These are phyloP conservation scores for sunflower (Helianthus annuus) DNA, from an alignment of 129 eudicot species.

Conservation along the genomic window DNA sequence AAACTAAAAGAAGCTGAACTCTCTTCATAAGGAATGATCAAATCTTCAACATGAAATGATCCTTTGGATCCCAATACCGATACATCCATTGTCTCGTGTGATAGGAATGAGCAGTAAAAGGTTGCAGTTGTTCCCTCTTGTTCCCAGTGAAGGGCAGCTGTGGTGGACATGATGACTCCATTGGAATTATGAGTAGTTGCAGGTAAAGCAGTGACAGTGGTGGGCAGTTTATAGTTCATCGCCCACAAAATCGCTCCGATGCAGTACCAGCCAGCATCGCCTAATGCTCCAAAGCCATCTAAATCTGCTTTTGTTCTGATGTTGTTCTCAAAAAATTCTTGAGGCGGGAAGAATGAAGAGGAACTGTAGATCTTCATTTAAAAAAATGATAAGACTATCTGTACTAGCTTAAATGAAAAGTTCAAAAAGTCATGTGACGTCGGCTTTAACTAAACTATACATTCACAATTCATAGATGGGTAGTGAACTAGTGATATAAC, in stretches of 20 bases:
- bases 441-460: too few species aligned
- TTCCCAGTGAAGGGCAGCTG: conserved; percentile 67
- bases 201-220: conserved; percentile 62
- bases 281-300: conserved; percentile 80
- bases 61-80: conserved; percentile 62
- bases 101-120: conserved; percentile 67
- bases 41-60: conserved; percentile 58
- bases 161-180: conserved; percentile 67
- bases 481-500: too few species aligned
- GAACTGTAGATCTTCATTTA: conserved; percentile 60
- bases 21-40: conserved; percentile 75
- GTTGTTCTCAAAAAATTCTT: conserved; percentile 49
- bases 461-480: too few species aligned
- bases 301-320: conserved; percentile 73
- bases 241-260: conserved; percentile 81
- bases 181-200: conserved; percentile 44
- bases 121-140: conserved; percentile 56
- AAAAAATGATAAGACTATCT: background rate
- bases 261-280: conserved; percentile 95
- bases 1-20: conserved; percentile 50
- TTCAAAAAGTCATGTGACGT: too few species aligned
- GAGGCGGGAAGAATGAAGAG: conserved; percentile 46
- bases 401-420: too few species aligned
- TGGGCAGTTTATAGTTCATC: conserved; percentile 68
- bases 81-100: conserved; percentile 72